phyloP scores from a whole-genome alignment of 306 rosid species.

The Erythrophleum fordii region DNA sequence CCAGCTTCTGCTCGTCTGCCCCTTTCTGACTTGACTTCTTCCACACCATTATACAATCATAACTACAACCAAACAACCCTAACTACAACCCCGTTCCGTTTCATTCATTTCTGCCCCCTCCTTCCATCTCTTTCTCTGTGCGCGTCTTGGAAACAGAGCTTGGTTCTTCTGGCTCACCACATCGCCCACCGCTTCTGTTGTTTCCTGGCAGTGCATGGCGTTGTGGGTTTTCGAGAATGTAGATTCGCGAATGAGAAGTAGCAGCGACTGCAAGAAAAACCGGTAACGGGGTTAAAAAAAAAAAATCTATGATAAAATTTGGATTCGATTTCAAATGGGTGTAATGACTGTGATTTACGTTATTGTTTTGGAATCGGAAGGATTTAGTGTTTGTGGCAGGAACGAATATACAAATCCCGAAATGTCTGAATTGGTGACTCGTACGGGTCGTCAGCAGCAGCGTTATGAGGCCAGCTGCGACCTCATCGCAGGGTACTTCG shows the following conservation, averaged over 20 bases:
- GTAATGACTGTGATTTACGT: not conserved
- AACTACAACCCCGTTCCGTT: not conserved
- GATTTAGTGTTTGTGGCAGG: not conserved
- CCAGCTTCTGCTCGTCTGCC: not conserved
- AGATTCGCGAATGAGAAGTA: not conserved
- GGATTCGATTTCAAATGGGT: not conserved
- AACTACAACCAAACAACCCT: too few relatives aligned
- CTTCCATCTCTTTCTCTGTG: not conserved
- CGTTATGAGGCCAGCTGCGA: constrained; percentile 49
- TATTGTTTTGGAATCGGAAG: not conserved
- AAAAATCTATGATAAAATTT: not conserved
- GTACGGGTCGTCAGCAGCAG: constrained; percentile 52
- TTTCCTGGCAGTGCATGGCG: constrained; percentile 32
- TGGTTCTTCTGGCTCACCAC: not conserved
- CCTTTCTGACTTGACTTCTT: too few relatives aligned
- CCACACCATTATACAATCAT: too few relatives aligned
- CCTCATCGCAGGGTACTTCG: constrained; percentile 49
- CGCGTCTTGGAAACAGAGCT: not conserved
- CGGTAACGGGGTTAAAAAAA: not conserved
- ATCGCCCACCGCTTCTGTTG: constrained; percentile 14
- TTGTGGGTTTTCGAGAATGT: not conserved
- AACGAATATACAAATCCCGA: not conserved
- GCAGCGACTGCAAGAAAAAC: too few relatives aligned
- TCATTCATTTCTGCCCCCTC: not conserved
- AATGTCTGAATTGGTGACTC: constrained; percentile 57